Conservation (phyloP, 805 yeast genomes). For the Saccharomycopsis lassenensis region DNA sequence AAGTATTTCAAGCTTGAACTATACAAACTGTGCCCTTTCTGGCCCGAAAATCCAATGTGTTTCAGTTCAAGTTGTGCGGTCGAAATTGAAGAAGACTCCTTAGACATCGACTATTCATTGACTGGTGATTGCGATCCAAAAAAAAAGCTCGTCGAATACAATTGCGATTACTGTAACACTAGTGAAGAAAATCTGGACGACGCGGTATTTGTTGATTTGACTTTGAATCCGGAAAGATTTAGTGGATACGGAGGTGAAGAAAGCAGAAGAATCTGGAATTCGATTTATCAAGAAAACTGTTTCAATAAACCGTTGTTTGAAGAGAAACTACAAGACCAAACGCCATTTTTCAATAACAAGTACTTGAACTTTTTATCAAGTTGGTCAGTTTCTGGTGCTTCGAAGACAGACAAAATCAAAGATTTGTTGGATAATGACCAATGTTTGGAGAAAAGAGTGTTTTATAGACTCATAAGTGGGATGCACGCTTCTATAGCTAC, state of each 20-base stretch:
- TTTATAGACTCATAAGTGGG: conserved; percentile 80
- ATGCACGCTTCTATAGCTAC: conserved; percentile 94
- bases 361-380: conserved; percentile 16
- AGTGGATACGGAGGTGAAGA: conserved; percentile 95
- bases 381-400: conserved; percentile 18
- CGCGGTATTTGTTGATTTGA: conserved; percentile 75
- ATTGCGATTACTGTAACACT: conserved; percentile 58
- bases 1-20: conserved; percentile 78
- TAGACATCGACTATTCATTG: not conserved
- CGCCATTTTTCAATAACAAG: conserved; percentile 16
- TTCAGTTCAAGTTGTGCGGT: conserved; percentile 86
- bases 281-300: conserved; percentile 87
- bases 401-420: conserved; percentile 17
- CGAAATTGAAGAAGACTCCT: conserved; percentile 70
- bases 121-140: conserved; percentile 31
- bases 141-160: conserved; percentile 24
- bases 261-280: conserved; percentile 84
- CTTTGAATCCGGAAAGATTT: conserved; percentile 88
- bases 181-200: conserved; percentile 48
- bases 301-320: conserved; percentile 36
- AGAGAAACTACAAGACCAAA: conserved; percentile 11
- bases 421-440: conserved; percentile 31
- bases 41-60: conserved; percentile 69
- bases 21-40: conserved; percentile 75
- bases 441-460: conserved; percentile 80